Percentiles rank a stretch among this genome's conserved stretches.
Conservation (phyloP, 345 rosid species). For the Lepidium aucheri region DNA sequence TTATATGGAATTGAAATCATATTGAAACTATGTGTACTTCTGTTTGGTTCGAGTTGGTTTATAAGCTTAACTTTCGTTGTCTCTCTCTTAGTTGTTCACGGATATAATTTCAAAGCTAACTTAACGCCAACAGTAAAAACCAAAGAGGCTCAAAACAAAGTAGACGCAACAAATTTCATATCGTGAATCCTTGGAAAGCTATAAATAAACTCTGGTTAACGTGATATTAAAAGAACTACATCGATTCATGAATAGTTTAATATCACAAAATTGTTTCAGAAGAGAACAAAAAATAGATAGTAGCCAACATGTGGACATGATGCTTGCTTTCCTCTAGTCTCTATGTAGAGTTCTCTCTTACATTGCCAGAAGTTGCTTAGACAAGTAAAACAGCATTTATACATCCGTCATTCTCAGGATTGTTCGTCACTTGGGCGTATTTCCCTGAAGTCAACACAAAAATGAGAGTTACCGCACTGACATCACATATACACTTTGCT, state of each 20-base stretch:
- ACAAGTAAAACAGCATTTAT: constrained; percentile 84
- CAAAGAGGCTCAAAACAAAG: not conserved
- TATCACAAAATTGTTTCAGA: not conserved
- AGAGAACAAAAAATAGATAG: not conserved
- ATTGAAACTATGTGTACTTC: not conserved
- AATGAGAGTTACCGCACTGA: not conserved
- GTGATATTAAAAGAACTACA: not conserved
- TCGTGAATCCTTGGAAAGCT: not conserved
- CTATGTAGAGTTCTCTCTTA: not conserved
- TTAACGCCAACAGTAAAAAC: not conserved
- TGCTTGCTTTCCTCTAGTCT: not conserved
- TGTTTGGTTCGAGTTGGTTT: not conserved
- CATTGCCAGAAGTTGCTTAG: constrained; percentile 21
- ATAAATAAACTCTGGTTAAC: not conserved
- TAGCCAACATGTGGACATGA: not conserved
- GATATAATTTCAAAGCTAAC: not conserved
- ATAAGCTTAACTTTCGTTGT: not conserved
- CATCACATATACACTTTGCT: not conserved
- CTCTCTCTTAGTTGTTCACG: not conserved
- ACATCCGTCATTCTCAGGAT: constrained; percentile 91
- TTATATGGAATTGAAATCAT: not conserved
- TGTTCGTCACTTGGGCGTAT: constrained; percentile 90
- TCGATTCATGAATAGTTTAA: not conserved
- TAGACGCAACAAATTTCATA: not conserved
- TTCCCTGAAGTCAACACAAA: constrained; percentile 49